A percentile compares a stretch with the other conserved stretches of the same genome.
phyloP scores from a whole-genome alignment of 2,329 filamentous ascomycete genomes.

The Alternaria postmessia region DNA sequence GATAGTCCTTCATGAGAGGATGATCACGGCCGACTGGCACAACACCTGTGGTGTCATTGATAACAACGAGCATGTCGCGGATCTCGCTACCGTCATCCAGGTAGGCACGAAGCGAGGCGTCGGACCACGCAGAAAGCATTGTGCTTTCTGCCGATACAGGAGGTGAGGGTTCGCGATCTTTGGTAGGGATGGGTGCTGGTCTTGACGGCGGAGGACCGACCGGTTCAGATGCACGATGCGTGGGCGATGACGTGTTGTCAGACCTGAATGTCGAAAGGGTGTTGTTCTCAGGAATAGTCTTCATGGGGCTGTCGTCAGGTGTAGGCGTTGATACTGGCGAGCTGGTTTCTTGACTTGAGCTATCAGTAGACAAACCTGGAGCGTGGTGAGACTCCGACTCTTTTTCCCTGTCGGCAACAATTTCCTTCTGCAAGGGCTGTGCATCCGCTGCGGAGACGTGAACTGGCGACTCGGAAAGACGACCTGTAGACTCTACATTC shows the following conservation, averaged over 20 bases:
- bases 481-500: constrained; percentile 34
- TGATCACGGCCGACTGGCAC: constrained; percentile 83
- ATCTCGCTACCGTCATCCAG: constrained; percentile 91
- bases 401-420: constrained; percentile 27
- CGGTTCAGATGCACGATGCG: constrained; percentile 28
- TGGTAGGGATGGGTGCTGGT: constrained; percentile 49
- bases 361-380: constrained; percentile 74
- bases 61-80: constrained; percentile 85
- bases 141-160: constrained; percentile 54
- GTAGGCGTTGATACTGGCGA: constrained; percentile 50
- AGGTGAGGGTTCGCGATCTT: constrained; percentile 36
- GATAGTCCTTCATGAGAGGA: constrained; percentile 80
- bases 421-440: constrained; percentile 45
- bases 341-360: constrained; percentile 69
- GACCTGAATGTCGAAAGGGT: constrained; percentile 28
- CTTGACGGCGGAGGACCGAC: constrained; percentile 35
- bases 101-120: constrained; percentile 83
- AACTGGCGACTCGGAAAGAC: constrained; percentile 72
- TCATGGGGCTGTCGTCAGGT: constrained; percentile 43
- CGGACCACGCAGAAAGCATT: constrained; percentile 79
- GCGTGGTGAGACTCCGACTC: constrained; percentile 55
- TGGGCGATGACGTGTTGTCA: constrained; percentile 33
- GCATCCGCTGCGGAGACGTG: constrained; percentile 67
- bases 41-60: constrained; percentile 90
- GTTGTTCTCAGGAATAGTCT: constrained; percentile 36